These are phyloP conservation scores for Solanum hybrid DNA, from an alignment of 305 asterid species.

Conservation along the genomic window DNA sequence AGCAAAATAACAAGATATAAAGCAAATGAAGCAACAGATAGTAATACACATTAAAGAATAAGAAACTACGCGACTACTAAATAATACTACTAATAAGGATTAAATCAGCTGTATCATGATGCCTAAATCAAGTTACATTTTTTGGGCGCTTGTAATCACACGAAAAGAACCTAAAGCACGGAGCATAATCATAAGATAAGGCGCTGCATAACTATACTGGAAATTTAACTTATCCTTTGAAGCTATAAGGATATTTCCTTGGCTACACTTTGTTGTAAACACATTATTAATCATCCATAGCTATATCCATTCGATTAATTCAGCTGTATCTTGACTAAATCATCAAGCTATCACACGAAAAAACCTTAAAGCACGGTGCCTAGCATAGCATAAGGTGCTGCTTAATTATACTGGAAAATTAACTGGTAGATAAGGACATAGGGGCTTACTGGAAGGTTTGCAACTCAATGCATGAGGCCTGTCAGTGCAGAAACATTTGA, in stretches of 20 bases:
- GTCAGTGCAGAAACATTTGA: conserved; percentile 40
- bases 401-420: neutral
- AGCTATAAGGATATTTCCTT: neutral
- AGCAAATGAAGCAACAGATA: neutral
- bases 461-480: conserved; percentile 35
- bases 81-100: neutral
- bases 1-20: neutral
- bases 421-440: neutral
- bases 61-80: neutral
- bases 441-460: conserved; percentile 29
- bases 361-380: neutral
- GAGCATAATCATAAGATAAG: neutral
- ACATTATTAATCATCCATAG: neutral
- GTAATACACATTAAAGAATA: neutral
- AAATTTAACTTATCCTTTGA: neutral
- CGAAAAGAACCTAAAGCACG: neutral
- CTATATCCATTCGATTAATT: neutral
- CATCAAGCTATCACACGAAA: neutral
- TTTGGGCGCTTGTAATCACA: neutral
- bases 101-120: neutral
- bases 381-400: neutral
- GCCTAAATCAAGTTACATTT: neutral
- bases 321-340: neutral
- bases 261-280: neutral
- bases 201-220: neutral